Percentiles rank a stretch among this genome's conserved stretches.
Conservation (phyloP, 352 stramenopile genomes). For the Pythium phragmiticola region DNA sequence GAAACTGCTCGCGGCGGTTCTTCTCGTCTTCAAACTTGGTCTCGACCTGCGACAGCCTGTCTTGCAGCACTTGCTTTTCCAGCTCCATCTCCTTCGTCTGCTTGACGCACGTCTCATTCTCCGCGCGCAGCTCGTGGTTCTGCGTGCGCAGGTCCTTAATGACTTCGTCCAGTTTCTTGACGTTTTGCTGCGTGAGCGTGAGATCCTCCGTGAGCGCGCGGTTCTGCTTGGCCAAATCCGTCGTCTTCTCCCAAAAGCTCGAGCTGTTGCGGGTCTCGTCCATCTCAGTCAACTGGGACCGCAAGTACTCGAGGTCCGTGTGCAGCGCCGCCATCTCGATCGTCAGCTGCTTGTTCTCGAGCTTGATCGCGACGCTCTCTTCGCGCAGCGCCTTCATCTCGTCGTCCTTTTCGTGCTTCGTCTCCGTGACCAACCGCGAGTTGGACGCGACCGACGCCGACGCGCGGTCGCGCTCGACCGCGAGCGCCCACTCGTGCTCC, state of each 20-base stretch:
- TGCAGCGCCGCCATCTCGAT: conserved; percentile 65
- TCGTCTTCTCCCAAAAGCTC: conserved; percentile 87
- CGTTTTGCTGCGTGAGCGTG: conserved; percentile 54
- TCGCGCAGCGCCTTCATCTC: conserved; percentile 73
- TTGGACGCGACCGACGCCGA: conserved; percentile 64
- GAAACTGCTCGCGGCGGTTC: conserved; percentile 76
- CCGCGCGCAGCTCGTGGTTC: conserved; percentile 42
- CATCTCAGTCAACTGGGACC: conserved; percentile 66
- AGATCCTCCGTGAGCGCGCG: conserved; percentile 71
- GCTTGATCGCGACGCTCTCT: conserved; percentile 49
- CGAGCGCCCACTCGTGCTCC: conserved; percentile 66
- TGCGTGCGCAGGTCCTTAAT: conserved; percentile 62
- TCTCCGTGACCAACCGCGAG: conserved; percentile 68
- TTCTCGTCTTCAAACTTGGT: conserved; percentile 82
- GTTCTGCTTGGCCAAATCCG: conserved; percentile 80
- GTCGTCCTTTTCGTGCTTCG: conserved; percentile 73
- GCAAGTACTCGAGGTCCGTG: conserved; percentile 69
- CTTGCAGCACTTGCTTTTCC: conserved; percentile 72
- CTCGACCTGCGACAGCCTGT: conserved; percentile 64
- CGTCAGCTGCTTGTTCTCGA: conserved; percentile 72
- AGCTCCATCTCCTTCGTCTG: conserved; percentile 65
- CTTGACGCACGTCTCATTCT: conserved; percentile 57
- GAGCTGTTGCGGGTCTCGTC: conserved; percentile 72
- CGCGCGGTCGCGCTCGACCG: conserved; percentile 62
- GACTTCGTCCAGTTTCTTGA: conserved; percentile 64